Base-by-base conservation (phyloP, 805 yeast genomes). In the Ogataea trehaloabstinens region DNA sequence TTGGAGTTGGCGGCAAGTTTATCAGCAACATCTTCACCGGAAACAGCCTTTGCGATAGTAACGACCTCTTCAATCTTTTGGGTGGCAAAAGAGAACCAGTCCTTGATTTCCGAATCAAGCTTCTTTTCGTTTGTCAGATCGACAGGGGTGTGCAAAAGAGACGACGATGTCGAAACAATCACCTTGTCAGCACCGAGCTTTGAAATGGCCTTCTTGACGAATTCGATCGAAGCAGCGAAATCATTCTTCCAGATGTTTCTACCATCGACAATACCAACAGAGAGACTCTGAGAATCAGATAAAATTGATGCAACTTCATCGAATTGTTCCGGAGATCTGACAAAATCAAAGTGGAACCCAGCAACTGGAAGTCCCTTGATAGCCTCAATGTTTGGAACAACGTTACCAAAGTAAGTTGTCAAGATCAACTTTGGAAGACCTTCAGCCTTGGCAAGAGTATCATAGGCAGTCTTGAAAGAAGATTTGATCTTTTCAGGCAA, bases 201-300 rank as follows among this genome's bases (percentile, higher is more conserved):
- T 54, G 70, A 81, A 61, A 87, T 76, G 56, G 96, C 97, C 69
- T 79, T 76, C 66, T 83, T 74, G 58, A 88, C 95, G 51, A 84
- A 64, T 49, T 71, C 85, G 63, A 89, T 72, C 54, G 99, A 95
- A 72, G 81, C 80, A 62, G 93, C 67, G 63, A 84, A 87, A 77
- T 93, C 85, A 69, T 95, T 84, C 81, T 93, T 93, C 99, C 99
- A 93, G 73, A 93, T 88, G 83, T 93, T 93, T 81, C 99, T 89
- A 74, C 99, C 99, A 62, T 89, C 95, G 61, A 93, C 90, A 59
- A 93, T 79, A 87, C 99, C 99, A 53, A 85, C 96, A 47, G 98
- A 91, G 63, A 93, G 76, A 49, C 75, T 71, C 76, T 93, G 95
- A 52, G 79, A 71, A 49, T 72, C 77, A 52, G 74, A 64, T 44